phyloP scores from a whole-genome alignment of 225 moss, liverwort and hornwort genomes.

The Physcomitrium patens region DNA sequence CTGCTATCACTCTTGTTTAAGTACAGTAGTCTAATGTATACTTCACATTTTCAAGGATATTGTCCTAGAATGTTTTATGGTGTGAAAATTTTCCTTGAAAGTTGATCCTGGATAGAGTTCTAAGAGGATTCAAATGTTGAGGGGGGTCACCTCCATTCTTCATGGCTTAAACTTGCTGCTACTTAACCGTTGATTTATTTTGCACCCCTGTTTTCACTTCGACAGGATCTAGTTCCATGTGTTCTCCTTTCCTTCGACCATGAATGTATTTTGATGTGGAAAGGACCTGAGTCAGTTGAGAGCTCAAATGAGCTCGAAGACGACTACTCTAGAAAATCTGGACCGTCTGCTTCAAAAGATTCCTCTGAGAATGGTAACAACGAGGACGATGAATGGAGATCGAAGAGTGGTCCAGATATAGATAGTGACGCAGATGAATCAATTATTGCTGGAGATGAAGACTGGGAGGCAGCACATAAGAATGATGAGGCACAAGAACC shows the following conservation, averaged over 20 bases:
- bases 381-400: conserved; percentile 24
- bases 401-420: conserved; percentile 3
- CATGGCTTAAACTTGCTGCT: too few species aligned
- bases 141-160: too few species aligned
- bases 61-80: too few species aligned
- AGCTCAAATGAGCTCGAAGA: conserved; percentile 33
- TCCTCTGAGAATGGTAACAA: background rate
- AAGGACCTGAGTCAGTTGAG: conserved; percentile 42
- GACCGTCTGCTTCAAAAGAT: conserved; percentile 29
- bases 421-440: conserved; percentile 30
- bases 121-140: too few species aligned
- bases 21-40: too few species aligned
- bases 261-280: conserved; percentile 88
- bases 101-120: too few species aligned
- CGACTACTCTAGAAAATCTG: conserved; percentile 30
- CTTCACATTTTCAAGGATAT: too few species aligned
- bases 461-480: conserved; percentile 26
- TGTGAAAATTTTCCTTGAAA: too few species aligned
- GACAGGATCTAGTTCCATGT: conserved; percentile 92
- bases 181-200: background rate
- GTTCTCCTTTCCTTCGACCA: conserved; percentile 88
- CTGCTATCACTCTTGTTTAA: too few species aligned
- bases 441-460: conserved; percentile 15
- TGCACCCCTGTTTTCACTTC: background rate
- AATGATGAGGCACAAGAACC: conserved; percentile 1